These are phyloP conservation scores for Calocybe gambosa DNA, from an alignment of 1,284 basidiomycete genomes.

Conservation along the genomic window DNA sequence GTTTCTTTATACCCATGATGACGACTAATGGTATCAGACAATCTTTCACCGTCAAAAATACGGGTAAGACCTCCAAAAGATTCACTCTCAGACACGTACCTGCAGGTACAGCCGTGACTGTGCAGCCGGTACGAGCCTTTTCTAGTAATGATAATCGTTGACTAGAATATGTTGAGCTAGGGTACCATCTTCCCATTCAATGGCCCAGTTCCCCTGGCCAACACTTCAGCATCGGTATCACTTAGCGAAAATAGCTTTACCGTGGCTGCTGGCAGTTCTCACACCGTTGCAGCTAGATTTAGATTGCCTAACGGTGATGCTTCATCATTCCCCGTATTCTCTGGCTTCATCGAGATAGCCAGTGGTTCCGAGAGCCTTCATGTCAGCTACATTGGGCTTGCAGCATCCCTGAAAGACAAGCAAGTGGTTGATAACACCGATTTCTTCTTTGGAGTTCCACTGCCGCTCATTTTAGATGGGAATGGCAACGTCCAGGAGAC, in stretches of 20 bases:
- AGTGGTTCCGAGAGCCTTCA: constrained; percentile 37
- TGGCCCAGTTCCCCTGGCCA: constrained; percentile 47
- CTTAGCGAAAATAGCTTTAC: constrained; percentile 29
- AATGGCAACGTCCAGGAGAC: constrained; percentile 31
- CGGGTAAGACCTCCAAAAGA: constrained; percentile 31
- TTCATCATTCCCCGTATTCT: constrained; percentile 49
- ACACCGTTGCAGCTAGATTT: constrained; percentile 29
- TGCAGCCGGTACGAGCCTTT: constrained; percentile 25
- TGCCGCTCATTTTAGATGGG: constrained; percentile 38
- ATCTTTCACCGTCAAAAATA: constrained; percentile 44
- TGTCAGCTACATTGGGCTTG: constrained; percentile 46
- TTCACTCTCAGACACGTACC: constrained; percentile 46
- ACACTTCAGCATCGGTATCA: constrained; percentile 34
- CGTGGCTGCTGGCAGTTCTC: constrained; percentile 27
- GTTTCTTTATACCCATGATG: background rate
- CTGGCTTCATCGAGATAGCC: constrained; percentile 50
- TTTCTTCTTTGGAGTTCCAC: constrained; percentile 35
- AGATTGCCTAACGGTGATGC: constrained; percentile 39
- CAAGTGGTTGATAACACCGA: constrained; percentile 46
- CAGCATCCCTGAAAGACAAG: constrained; percentile 40
- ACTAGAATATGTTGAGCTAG: constrained; percentile 14
- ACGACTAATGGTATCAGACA: constrained; percentile 26
- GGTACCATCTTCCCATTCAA: constrained; percentile 33
- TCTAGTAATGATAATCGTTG: background rate
- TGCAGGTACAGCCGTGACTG: constrained; percentile 48